Base-by-base conservation (phyloP, 176 grass and related monocot genomes). In the Oryza rufipogon region DNA sequence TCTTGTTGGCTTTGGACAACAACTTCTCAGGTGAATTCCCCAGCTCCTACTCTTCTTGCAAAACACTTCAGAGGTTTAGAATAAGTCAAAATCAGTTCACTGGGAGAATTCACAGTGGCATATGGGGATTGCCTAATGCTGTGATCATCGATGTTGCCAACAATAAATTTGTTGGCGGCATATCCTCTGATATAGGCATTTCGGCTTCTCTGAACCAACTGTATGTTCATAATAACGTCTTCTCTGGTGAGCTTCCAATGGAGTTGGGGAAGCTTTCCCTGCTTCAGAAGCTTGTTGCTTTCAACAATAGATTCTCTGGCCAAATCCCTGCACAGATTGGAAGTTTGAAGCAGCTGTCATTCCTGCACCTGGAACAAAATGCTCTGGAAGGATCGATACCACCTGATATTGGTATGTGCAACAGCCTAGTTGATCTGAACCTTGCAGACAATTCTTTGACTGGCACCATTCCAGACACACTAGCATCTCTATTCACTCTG, bases 1-100 rank as follows among this genome's bases (percentile, higher is more conserved):
- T 87, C 70, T 83, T 98, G 82, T 84, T 98, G 79, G 96, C 93
- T 75, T 87, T 98, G 74, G 89, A 77, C 52, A 98, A 98, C 74
- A 89, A 95, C 42, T 98, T 98, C 76, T 94, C 91, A 64, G 93
- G 96, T 83, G 83, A 96, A 92, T 90, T 94, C 75, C 96, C 93
- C 9, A 48, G 58, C 14, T 90, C 93, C 45, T 98, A 94, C 64
- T 72, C 87, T 82, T 90, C 89, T 16, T 98, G 96, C 87, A 93
- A 98, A 87, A 90, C 93, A 63, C 90, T 98, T 66, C 48, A 90
- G 48, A 91, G 96, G 83, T 98, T 98, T 42, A 91, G 96, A 83
- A 83, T 98, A 71, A 92, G 89, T 70, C 91, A 99, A 81, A 99
- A 99, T 80, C 58, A 85, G 45, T 89, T 99, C 77, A 90, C 25